Evolutionary conservation across 352 stramenopile species (phyloP).

Genomic region (Globisporangium lucens): DNA sequence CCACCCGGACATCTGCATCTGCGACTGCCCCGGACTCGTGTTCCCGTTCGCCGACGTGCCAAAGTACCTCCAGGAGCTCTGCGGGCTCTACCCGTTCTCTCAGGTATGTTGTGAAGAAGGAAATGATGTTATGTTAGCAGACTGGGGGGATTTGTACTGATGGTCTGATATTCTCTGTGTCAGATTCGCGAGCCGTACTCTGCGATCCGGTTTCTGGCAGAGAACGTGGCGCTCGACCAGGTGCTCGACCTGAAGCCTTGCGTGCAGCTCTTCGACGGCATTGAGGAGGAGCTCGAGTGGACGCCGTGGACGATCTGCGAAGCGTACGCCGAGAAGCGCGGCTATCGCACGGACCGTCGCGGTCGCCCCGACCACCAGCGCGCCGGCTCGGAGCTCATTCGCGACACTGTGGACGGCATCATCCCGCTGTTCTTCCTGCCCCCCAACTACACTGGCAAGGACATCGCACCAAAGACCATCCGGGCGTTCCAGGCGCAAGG

Average conservation of each 20-base stretch:
- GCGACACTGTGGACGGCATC: slow-evolving; percentile 80
- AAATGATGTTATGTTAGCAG: not conserved
- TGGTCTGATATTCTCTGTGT: not conserved
- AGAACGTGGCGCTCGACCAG: slow-evolving; percentile 68
- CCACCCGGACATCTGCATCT: slow-evolving; percentile 79
- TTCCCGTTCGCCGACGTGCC: slow-evolving; percentile 79
- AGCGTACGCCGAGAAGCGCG: slow-evolving; percentile 81
- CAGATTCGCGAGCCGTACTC: slow-evolving; percentile 88
- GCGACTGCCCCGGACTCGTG: slow-evolving; percentile 82
- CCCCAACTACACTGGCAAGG: slow-evolving; percentile 63
- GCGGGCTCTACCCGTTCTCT: slow-evolving; percentile 78
- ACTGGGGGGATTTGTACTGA: not conserved
- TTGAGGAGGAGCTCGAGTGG: slow-evolving; percentile 80
- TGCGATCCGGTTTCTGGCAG: slow-evolving; percentile 79
- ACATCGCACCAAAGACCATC: slow-evolving; percentile 38
- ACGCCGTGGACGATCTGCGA: slow-evolving; percentile 81
- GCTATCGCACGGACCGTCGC: slow-evolving; percentile 75
- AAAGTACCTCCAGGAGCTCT: slow-evolving; percentile 84
- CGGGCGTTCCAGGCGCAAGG: slow-evolving; percentile 30
- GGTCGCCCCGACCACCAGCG: slow-evolving; percentile 80
- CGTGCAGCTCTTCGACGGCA: slow-evolving; percentile 70
- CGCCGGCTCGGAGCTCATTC: slow-evolving; percentile 74
- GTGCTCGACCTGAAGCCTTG: slow-evolving; percentile 72
- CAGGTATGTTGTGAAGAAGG: slow-evolving; percentile 33
- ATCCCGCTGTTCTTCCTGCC: slow-evolving; percentile 79